Evolutionary conservation across 2,329 filamentous ascomycete species (phyloP).

Genomic region (Xylaria sp.): DNA sequence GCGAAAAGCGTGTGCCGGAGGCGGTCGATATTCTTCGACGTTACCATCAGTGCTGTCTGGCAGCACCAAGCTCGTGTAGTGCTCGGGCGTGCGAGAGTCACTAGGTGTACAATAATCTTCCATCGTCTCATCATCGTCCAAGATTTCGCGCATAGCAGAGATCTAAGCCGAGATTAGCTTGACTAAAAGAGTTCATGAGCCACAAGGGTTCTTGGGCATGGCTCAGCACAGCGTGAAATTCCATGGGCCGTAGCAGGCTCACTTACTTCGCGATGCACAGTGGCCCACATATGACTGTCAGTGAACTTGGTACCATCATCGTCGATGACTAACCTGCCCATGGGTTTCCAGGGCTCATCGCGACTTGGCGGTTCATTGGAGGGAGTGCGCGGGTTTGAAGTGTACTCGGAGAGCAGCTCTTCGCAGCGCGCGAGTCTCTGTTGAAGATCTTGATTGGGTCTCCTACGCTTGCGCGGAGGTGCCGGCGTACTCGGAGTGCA

Average conservation of each 20-base stretch:
- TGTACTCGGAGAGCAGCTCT: conserved; percentile 67
- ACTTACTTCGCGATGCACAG: conserved; percentile 66
- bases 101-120: conserved; percentile 55
- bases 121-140: conserved; percentile 63
- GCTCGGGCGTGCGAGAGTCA: conserved; percentile 62
- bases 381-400: conserved; percentile 47
- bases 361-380: conserved; percentile 42
- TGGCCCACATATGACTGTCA: conserved; percentile 65
- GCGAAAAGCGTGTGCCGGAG: conserved; percentile 71
- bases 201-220: background rate
- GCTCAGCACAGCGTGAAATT: background rate
- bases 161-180: conserved; percentile 52
- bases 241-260: conserved; percentile 4
- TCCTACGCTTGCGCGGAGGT: conserved; percentile 66
- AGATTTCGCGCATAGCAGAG: conserved; percentile 67
- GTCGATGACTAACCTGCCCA: conserved; percentile 65
- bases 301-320: conserved; percentile 66
- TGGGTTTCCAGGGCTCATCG: conserved; percentile 56
- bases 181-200: background rate
- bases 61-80: conserved; percentile 62
- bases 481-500: conserved; percentile 70
- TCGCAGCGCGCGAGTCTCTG: conserved; percentile 69
- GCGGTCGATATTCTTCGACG: conserved; percentile 67
- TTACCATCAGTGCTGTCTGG: conserved; percentile 53
- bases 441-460: conserved; percentile 70